Conservation (phyloP, 2,329 filamentous ascomycete genomes). For the Penicillium paneum region DNA sequence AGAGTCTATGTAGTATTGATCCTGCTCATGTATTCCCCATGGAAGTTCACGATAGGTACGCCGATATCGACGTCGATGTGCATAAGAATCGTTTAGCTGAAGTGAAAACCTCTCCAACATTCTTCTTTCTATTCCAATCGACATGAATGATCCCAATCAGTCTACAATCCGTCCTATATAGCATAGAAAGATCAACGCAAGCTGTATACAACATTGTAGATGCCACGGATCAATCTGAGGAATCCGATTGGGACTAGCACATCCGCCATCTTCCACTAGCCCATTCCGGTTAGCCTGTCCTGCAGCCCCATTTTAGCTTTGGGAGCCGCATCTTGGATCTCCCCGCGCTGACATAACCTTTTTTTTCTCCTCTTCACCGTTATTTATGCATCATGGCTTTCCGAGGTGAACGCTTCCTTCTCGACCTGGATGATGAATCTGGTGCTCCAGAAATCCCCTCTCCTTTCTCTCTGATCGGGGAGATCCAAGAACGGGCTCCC, state of each 20-base stretch:
- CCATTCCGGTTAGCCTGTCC: conserved; percentile 3
- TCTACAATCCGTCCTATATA: neutral
- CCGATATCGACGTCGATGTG: neutral
- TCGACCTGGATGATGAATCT: conserved; percentile 55
- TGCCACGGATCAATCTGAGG: conserved; percentile 18
- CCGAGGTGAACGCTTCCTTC: conserved; percentile 58
- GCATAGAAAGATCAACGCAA: neutral
- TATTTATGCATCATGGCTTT: conserved; percentile 44
- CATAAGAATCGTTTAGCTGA: neutral
- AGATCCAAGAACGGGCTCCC: conserved; percentile 73
- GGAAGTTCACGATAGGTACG: neutral
- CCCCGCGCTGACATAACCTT: conserved; percentile 28
- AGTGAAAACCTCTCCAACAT: too few relatives aligned
- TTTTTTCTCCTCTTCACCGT: conserved; percentile 7
- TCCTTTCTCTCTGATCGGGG: conserved; percentile 56
- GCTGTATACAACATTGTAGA: conserved; percentile 8
- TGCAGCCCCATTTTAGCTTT: conserved; percentile 35
- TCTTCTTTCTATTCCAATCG: too few relatives aligned
- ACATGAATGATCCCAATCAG: neutral
- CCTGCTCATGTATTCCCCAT: neutral
- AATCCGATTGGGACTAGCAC: conserved; percentile 19
- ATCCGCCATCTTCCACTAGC: conserved; percentile 24
- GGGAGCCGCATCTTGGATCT: conserved; percentile 36
- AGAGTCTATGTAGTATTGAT: neutral
- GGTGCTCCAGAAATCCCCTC: conserved; percentile 16